Base-by-base conservation (phyloP, 2,329 filamentous ascomycete genomes). In the Diaporthe sp. region DNA sequence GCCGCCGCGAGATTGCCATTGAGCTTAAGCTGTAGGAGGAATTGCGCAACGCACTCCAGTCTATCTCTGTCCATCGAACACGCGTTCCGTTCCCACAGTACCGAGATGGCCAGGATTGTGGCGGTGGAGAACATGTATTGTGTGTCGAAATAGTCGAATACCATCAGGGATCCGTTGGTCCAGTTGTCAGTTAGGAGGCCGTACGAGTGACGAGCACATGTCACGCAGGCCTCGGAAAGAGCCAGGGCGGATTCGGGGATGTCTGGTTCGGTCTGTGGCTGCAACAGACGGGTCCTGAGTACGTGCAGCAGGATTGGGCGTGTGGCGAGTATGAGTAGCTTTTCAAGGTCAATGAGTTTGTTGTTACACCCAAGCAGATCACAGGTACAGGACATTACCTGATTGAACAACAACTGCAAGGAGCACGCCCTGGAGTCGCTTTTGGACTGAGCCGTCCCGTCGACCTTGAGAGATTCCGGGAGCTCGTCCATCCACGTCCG, bases 71-170 rank as follows among this genome's bases (percentile, higher is more conserved):
- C 61, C 61, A 34, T n/a, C 4, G 61, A 67, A 51, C 61, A 67
- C 6, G 42, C 15, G 17, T 34, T 44, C 61, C 61, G 49, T 20
- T 65, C 25, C 61, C 61, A 65, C 2, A 65, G 61, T 2, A 65
- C 61, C 17, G 61, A 65, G 28, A 65, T 65, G 28, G 61, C 61
- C 4, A 65, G 25, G 8, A 49, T 65, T 7, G 61, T 65, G 2
- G 25, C 61, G 1, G 61, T 65, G 17, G 61, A 49, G 61, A 65
- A 49, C 61, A 49, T 65, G 20, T 65, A 65, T 15, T 65, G 61
- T 17, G 61, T 65, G 39, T 65, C 60, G 39, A 65, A 65, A 22
- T 65, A 65, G 39, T 65, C 60, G 25, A 65, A 65, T 1, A 65
- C 39, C 60, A 65, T 65, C 20, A 65, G 1, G 22, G 60, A 65